A percentile compares a stretch with the other conserved stretches of the same genome.
Conservation (phyloP, 1,284 basidiomycete species). For the Apiotrichum akiyoshidainum region DNA sequence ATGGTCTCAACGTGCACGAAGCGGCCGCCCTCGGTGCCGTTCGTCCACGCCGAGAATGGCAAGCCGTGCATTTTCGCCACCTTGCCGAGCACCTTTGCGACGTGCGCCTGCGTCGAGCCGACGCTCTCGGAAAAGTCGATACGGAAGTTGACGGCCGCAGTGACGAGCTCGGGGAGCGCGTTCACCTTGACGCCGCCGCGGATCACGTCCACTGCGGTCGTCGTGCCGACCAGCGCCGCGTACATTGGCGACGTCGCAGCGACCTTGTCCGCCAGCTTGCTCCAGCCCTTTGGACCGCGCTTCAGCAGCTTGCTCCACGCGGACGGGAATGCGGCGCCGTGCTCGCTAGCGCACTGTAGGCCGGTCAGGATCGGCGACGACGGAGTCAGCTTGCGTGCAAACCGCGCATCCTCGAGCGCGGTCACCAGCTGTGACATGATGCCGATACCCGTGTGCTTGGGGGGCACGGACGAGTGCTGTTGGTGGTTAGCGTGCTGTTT, state of each 20-base stretch:
- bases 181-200: conserved; percentile 43
- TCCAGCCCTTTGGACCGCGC: conserved; percentile 42
- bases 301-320: conserved; percentile 36
- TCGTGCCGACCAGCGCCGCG: conserved; percentile 35
- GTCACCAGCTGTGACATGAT: conserved; percentile 49
- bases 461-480: conserved; percentile 53
- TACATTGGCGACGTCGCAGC: conserved; percentile 4
- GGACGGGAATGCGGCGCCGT: conserved; percentile 42
- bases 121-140: conserved; percentile 48
- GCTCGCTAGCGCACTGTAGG: conserved; percentile 51
- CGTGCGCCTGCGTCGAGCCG: conserved; percentile 35
- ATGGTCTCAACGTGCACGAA: conserved; percentile 40
- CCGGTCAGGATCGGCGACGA: conserved; percentile 50
- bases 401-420: conserved; percentile 50
- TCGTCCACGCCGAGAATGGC: conserved; percentile 29
- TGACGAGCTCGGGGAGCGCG: conserved; percentile 40
- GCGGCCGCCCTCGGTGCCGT: conserved; percentile 13
- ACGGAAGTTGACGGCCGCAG: conserved; percentile 45
- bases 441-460: conserved; percentile 53
- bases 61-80: conserved; percentile 38
- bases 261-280: conserved; percentile 34
- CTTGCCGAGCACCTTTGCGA: conserved; percentile 25
- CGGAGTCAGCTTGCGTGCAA: conserved; percentile 42
- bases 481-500: background rate
- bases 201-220: conserved; percentile 46